Percentiles rank a stretch among this genome's conserved stretches.
Evolutionary conservation across 202 grass and related monocot species (phyloP).

Genomic region (Musa balbisiana): DNA sequence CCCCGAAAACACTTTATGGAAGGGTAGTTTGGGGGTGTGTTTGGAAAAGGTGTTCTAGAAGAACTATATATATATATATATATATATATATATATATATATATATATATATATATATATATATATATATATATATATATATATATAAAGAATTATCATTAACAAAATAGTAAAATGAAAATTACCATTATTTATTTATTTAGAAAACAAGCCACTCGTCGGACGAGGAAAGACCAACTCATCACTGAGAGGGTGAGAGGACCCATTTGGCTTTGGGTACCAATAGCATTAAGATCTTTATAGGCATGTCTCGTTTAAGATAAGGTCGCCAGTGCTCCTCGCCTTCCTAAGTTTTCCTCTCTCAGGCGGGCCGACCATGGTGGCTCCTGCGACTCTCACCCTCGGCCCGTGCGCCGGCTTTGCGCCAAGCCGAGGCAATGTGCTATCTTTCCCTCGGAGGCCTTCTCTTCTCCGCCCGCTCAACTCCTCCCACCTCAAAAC

Average conservation of each 20-base stretch:
- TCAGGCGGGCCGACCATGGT: constrained; percentile 32
- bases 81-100: no score
- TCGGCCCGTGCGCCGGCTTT: constrained; percentile 39
- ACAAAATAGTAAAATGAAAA: no score
- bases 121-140: no score
- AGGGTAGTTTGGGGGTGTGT: neutral
- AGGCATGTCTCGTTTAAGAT: neutral
- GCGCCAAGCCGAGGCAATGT: constrained; percentile 9
- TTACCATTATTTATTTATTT: no score
- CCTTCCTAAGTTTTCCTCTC: neutral
- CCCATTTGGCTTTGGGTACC: neutral
- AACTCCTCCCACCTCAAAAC: constrained; percentile 23
- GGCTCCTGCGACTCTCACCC: constrained; percentile 50
- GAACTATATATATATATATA: no score
- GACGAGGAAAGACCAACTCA: neutral
- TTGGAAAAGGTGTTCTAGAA: no score
- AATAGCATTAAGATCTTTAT: no score
- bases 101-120: no score
- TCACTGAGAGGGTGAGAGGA: neutral
- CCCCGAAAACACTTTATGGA: neutral
- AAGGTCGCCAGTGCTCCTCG: neutral
- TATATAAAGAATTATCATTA: no score
- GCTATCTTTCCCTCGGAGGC: neutral
- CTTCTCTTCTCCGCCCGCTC: constrained; percentile 15
- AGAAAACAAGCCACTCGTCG: no score